Evolutionary conservation across 2,329 filamentous ascomycete genomes (phyloP).

Genomic region (Lasiodiplodia sp.): DNA sequence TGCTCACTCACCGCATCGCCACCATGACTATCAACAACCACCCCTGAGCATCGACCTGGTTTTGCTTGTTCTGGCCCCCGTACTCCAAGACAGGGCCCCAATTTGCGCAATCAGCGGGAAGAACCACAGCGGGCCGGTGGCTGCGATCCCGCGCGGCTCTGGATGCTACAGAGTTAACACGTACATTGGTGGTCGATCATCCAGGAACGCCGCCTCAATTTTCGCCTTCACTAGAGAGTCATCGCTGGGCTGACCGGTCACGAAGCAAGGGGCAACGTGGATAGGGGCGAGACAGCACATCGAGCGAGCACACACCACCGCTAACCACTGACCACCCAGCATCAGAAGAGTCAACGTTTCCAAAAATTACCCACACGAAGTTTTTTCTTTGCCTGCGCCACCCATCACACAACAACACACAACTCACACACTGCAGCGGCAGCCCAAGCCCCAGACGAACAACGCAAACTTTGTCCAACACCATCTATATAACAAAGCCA

Average conservation of each 20-base stretch:
- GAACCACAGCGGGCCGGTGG: constrained; percentile 9
- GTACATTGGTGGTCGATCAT: constrained; percentile 21
- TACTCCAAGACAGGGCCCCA: background rate
- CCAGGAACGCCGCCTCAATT: background rate
- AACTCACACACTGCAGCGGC: constrained; percentile 9
- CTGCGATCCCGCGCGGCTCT: constrained; percentile 14
- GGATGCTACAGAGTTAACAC: background rate
- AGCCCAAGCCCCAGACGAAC: background rate
- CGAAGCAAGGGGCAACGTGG: constrained; percentile 13
- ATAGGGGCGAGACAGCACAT: constrained; percentile 24
- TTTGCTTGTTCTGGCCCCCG: constrained; percentile 4
- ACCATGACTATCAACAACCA: constrained; percentile 12
- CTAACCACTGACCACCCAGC: constrained; percentile 15
- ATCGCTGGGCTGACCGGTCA: constrained; percentile 22
- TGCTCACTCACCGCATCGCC: constrained; percentile 15
- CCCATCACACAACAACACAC: constrained; percentile 22
- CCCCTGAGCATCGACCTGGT: constrained; percentile 18
- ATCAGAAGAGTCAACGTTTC: constrained; percentile 21
- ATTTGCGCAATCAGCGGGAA: constrained; percentile 22
- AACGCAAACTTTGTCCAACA: constrained; percentile 10
- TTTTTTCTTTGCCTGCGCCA: constrained; percentile 18
- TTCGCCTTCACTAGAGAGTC: constrained; percentile 15
- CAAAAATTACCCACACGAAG: constrained; percentile 7
- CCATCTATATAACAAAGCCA: constrained; percentile 8
- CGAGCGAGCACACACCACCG: constrained; percentile 22